Evolutionary conservation across 192 early-diverging fungal genomes (phyloP).

Genomic region (Gamsiella multidivaricata): DNA sequence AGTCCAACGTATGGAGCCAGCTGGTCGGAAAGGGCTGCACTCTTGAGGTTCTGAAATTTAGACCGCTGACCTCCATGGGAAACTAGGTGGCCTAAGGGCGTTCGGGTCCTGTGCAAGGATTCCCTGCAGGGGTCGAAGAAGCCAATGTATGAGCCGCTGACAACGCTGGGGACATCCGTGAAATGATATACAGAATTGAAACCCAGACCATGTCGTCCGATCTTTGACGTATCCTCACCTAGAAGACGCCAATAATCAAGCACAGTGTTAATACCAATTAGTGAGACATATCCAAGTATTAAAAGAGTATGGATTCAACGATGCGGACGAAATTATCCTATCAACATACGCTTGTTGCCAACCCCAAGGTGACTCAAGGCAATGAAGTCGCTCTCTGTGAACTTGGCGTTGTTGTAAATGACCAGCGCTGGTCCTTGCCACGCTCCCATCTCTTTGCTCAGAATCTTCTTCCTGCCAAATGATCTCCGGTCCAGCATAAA

Average conservation of each 20-base stretch:
- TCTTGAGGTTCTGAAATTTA: conserved; percentile 13
- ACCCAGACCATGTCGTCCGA: conserved; percentile 47
- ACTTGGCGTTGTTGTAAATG: conserved; percentile 43
- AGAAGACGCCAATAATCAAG: not conserved
- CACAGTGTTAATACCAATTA: not conserved
- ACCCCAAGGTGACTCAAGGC: conserved; percentile 19
- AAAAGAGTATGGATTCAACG: no score
- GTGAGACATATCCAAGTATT: no score
- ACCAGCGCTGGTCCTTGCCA: conserved; percentile 51
- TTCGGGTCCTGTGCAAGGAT: conserved; percentile 12
- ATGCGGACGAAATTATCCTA: not conserved
- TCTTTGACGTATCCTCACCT: conserved; percentile 25
- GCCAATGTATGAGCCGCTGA: conserved; percentile 32
- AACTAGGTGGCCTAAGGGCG: not conserved
- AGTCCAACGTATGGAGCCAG: conserved; percentile 15
- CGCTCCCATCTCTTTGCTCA: conserved; percentile 26
- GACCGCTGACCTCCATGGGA: conserved; percentile 17
- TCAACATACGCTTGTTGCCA: conserved; percentile 34
- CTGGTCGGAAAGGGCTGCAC: conserved; percentile 12
- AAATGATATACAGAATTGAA: conserved; percentile 48
- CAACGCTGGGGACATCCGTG: conserved; percentile 49
- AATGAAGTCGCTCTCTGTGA: conserved; percentile 23
- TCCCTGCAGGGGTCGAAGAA: conserved; percentile 36
- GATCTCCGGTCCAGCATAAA: conserved; percentile 27
- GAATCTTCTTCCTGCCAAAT: not conserved